Conservation (phyloP, 768 basidiomycete species). For the Hortiboletus flavorubellus region DNA sequence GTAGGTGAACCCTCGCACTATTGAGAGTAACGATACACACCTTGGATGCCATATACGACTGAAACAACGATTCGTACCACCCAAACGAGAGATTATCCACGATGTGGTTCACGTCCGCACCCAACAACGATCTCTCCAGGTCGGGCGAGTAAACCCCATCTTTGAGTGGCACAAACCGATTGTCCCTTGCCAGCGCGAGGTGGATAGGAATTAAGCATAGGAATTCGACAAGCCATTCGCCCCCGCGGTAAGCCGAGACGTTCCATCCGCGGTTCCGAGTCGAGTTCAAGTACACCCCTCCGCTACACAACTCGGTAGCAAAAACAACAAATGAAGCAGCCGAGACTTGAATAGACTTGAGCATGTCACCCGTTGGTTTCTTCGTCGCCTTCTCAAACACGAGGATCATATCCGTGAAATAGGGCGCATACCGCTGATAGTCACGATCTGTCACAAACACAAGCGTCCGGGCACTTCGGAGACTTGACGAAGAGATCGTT, state of each 20-base stretch:
- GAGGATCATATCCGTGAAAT: constrained; percentile 45
- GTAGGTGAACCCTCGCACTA: accelerated
- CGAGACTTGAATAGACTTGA: constrained; percentile 38
- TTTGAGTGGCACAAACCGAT: constrained; percentile 58
- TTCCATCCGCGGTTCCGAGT: constrained; percentile 18
- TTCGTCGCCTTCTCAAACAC: constrained; percentile 47
- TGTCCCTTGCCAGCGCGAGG: constrained; percentile 55
- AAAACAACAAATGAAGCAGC: constrained; percentile 32
- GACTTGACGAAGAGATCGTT: constrained; percentile 36
- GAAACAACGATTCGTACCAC: constrained; percentile 64
- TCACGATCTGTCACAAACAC: constrained; percentile 43
- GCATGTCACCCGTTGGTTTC: constrained; percentile 47
- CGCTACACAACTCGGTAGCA: constrained; percentile 7
- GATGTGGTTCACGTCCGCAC: constrained; percentile 54
- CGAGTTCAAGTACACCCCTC: not conserved
- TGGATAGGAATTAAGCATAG: constrained; percentile 65
- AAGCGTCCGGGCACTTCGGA: constrained; percentile 34
- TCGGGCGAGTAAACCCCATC: constrained; percentile 52
- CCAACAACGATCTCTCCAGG: constrained; percentile 51
- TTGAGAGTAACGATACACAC: constrained; percentile 19
- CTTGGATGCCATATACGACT: constrained; percentile 59
- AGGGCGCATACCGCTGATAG: constrained; percentile 34
- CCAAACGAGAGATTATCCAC: constrained; percentile 55
- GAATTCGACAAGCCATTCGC: constrained; percentile 62
- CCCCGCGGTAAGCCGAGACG: constrained; percentile 41